Base-by-base conservation (phyloP, 371 early-diverging fungal species). In the Thermomucor indicae-seudaticae region DNA sequence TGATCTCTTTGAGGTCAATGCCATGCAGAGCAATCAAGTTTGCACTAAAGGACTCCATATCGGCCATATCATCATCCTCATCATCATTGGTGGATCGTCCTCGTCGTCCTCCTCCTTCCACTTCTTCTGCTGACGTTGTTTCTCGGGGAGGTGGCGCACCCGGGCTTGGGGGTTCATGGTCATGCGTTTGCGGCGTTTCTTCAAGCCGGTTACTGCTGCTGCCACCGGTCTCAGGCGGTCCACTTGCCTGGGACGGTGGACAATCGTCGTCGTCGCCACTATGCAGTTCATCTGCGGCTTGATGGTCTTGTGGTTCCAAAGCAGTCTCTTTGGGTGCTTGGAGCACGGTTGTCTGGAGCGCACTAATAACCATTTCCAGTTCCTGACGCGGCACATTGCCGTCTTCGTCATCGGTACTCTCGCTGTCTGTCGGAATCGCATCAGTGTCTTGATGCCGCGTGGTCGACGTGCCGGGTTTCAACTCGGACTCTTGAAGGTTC, bases 61-160 rank as follows among this genome's bases (percentile, higher is more conserved):
- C 74, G 47, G 64, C 57, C 11, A 60, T 52, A 25, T 71, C 72
- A 4, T 75, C 75, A n/a, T n/a, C n/a, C n/a, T n/a, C n/a, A n/a
- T n/a, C n/a, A 22, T 34, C 34, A n/a, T 35, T 25, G 39, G 52
- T 51, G 6, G 29, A 17, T n/a, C 60, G 43, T 17, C 17, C 17
- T 6, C 47, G 41, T 19, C 22, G 43, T 47, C 49, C 51, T n/a
- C n/a, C n/a, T 25, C 31, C 32, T 12, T 22, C n/a, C 12, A 29
- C 27, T 7, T 24, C 44, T 10, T 12, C 44, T 24, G 24, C 24
- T 12, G 12, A 17, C n/a, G 25, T 23, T 43, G 35, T 41, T 31
- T 29, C 30, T 6, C 52, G 47, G 0, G 61, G 47, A n/a, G 60
- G 59, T 16, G 53, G 51, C 2, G 49, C 28, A 10, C 64, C 64